Percentiles rank a stretch among this genome's conserved stretches.
Evolutionary conservation across 1,284 basidiomycete species (phyloP).

Genomic region (Pisolithus thermaeus): DNA sequence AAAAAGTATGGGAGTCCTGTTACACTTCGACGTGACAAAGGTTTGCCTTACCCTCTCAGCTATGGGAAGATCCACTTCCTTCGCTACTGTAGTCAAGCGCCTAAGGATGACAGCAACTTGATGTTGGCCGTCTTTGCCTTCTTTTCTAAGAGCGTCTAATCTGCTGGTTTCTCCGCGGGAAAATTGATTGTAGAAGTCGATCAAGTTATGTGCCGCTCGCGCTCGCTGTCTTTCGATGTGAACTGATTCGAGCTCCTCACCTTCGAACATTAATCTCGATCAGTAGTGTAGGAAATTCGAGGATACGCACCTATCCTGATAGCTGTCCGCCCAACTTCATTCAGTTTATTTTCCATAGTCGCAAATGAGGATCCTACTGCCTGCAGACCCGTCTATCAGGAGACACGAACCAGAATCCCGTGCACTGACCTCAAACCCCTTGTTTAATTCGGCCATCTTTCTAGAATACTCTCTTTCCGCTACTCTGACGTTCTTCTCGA

Average conservation of each 20-base stretch:
- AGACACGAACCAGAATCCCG: background rate
- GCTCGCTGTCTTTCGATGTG: constrained; percentile 91
- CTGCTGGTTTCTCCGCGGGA: constrained; percentile 78
- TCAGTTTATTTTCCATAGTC: constrained; percentile 84
- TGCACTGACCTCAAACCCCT: constrained; percentile 78
- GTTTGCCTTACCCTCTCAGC: constrained; percentile 62
- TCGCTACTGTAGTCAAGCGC: constrained; percentile 83
- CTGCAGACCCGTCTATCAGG: constrained; percentile 33
- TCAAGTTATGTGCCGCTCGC: constrained; percentile 91
- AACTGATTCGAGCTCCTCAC: constrained; percentile 94
- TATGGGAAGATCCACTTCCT: constrained; percentile 83
- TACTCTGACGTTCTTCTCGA: constrained; percentile 87
- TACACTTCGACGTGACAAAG: background rate
- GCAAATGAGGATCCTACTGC: constrained; percentile 78
- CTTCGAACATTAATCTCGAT: constrained; percentile 33
- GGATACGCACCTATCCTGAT: constrained; percentile 77
- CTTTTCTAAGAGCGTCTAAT: constrained; percentile 79
- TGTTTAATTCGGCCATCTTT: constrained; percentile 88
- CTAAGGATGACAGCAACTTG: constrained; percentile 90
- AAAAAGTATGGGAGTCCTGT: background rate
- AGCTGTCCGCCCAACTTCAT: constrained; percentile 90
- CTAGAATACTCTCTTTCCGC: constrained; percentile 93
- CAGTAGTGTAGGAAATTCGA: constrained; percentile 7
- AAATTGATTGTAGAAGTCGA: constrained; percentile 93
- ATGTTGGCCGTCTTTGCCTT: constrained; percentile 80